Percentiles rank a stretch among this genome's conserved stretches.
These are phyloP conservation scores for Phylloporus sp. DNA, from an alignment of 1,284 basidiomycete species.

Conservation along the genomic window DNA sequence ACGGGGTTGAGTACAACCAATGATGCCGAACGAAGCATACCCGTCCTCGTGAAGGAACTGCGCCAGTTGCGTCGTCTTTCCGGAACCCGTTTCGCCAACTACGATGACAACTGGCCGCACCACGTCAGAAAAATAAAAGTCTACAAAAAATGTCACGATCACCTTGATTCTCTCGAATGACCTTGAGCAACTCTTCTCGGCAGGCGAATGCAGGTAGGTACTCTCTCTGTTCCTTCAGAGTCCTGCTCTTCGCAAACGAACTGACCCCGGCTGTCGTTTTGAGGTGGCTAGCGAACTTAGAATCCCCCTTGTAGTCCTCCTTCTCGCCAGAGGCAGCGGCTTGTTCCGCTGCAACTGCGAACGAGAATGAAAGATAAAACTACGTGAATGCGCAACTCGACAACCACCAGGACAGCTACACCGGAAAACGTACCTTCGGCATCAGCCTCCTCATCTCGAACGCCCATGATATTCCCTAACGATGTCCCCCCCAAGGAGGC, in stretches of 20 bases:
- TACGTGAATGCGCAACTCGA: constrained; percentile 82
- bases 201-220: constrained; percentile 98
- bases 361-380: constrained; percentile 44
- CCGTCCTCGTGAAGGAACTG: constrained; percentile 97
- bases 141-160: neutral
- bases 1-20: constrained; percentile 55
- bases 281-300: constrained; percentile 94
- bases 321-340: constrained; percentile 68
- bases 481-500: constrained; percentile 92
- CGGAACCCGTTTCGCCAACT: constrained; percentile 95
- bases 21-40: constrained; percentile 86
- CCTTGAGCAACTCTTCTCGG: constrained; percentile 90
- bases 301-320: constrained; percentile 90
- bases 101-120: constrained; percentile 79
- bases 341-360: constrained; percentile 68
- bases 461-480: constrained; percentile 96
- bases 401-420: constrained; percentile 33
- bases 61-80: constrained; percentile 92
- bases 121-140: neutral
- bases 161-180: constrained; percentile 96
- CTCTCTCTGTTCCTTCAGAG: constrained; percentile 94
- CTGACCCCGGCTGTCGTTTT: constrained; percentile 83
- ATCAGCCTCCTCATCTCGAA: constrained; percentile 92
- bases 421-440: constrained; percentile 78
- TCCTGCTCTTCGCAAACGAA: constrained; percentile 83